phyloP scores from a whole-genome alignment of 352 stramenopile genomes.

The Pythium graminicola region DNA sequence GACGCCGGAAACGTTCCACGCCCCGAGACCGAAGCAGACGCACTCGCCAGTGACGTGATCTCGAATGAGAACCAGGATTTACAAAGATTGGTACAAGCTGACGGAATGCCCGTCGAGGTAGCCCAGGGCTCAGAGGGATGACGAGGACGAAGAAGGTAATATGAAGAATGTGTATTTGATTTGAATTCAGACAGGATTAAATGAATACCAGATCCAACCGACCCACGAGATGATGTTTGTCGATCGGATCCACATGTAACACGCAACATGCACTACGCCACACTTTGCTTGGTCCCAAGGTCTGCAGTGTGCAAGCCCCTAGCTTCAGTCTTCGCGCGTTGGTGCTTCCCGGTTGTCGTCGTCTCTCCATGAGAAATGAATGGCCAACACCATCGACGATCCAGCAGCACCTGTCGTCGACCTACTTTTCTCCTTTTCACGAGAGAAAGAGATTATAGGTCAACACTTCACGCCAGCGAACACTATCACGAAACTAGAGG shows the following conservation, averaged over 20 bases:
- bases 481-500: conserved; percentile 37
- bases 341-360: conserved; percentile 22
- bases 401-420: conserved; percentile 11
- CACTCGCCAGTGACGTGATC: conserved; percentile 9
- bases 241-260: conserved; percentile 4
- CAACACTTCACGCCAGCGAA: neutral
- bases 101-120: too few species aligned
- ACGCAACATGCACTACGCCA: conserved; percentile 23
- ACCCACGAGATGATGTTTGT: neutral
- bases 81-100: neutral
- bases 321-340: conserved; percentile 21
- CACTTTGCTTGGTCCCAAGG: conserved; percentile 18
- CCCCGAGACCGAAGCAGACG: conserved; percentile 12
- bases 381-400: conserved; percentile 13
- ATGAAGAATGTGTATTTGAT: too few species aligned
- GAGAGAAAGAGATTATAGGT: neutral
- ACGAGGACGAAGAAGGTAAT: neutral
- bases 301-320: conserved; percentile 26
- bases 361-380: neutral
- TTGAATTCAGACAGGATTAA: conserved; percentile 2
- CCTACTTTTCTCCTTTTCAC: neutral
- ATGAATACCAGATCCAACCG: neutral
- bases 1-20: neutral
- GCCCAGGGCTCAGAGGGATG: too few species aligned
- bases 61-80: conserved; percentile 11